Base-by-base conservation (phyloP, 108 stramenopile species). In the Skeletonema marinoi region DNA sequence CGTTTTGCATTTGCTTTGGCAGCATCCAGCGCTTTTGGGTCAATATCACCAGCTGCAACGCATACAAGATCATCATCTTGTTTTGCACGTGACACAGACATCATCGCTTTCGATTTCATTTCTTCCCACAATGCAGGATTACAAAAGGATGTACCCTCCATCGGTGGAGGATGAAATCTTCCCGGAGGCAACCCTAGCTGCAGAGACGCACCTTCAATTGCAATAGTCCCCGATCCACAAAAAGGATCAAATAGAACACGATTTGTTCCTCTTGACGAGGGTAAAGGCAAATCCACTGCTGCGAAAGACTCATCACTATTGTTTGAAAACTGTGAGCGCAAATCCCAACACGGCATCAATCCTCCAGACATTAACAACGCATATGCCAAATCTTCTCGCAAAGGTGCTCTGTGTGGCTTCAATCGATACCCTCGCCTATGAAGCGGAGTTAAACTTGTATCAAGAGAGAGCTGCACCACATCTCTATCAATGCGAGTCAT, bases 201-300 rank as follows among this genome's bases (percentile, higher is more conserved):
- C 69, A 94, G 81, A 3, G 83, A 86, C 17, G 91, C 90, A 30
- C 77, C 93, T 74, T 94, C 93, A 65, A 94, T 87, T 33, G 86
- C 77, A 38, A 94, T 85, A 1, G 93, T 94, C 1, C 93, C 93
- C 0, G 90, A 91, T 54, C 93, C 93, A 87, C 93, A 94, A 66
- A 88, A 82, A 0, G 93, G 91, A 82, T 94, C 93, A 48, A 94
- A 65, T 32, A n/a, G 3, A 21, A 41, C 13, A 16, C 65, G 19
- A 44, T 42, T 5, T 25, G 62, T 33, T 17, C 6, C 19, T 65
- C 19, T 50, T 71, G 60, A 70, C 3, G 68, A 11, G 48, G 51
- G 42, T 32, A 14, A 12, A 16, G 16, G 16, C 4, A 5, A 46
- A 46, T 25, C 54, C 25, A n/a, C n/a, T n/a, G 6, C 21, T 5